These are phyloP conservation scores for Colletotrichum coccodes DNA, from an alignment of 2,329 filamentous ascomycete species.

Conservation along the genomic window DNA sequence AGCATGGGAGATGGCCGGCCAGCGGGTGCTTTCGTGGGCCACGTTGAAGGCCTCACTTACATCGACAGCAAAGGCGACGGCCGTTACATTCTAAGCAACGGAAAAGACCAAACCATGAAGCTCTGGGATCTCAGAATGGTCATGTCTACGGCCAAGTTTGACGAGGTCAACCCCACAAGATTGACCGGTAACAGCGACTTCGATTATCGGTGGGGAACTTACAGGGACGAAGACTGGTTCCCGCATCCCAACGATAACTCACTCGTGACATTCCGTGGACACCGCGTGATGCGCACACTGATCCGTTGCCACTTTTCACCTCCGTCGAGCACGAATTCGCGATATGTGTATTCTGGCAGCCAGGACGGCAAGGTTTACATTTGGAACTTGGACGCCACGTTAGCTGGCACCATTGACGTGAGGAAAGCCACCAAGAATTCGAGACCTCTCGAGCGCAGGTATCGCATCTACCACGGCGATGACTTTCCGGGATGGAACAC, in stretches of 20 bases:
- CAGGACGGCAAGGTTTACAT: slow-evolving; percentile 90
- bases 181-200: slow-evolving; percentile 68
- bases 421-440: slow-evolving; percentile 73
- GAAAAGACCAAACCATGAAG: slow-evolving; percentile 97
- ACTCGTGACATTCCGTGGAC: slow-evolving; percentile 91
- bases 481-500: slow-evolving; percentile 74
- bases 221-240: slow-evolving; percentile 73
- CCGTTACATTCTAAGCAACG: slow-evolving; percentile 90
- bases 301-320: slow-evolving; percentile 97
- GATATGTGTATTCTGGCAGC: slow-evolving; percentile 94
- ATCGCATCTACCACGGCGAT: slow-evolving; percentile 67
- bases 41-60: slow-evolving; percentile 74
- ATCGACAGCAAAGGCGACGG: slow-evolving; percentile 78
- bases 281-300: slow-evolving; percentile 87
- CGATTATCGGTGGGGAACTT: slow-evolving; percentile 78
- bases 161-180: slow-evolving; percentile 63
- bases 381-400: slow-evolving; percentile 92
- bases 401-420: slow-evolving; percentile 83
- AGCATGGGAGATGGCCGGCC: slow-evolving; percentile 87
- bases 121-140: slow-evolving; percentile 95
- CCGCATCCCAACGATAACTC: slow-evolving; percentile 89
- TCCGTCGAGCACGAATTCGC: slow-evolving; percentile 82
- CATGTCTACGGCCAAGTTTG: slow-evolving; percentile 76
- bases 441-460: slow-evolving; percentile 63
- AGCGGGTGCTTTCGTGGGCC: slow-evolving; percentile 73